Conservation (phyloP, 805 yeast genomes). For the Saturnispora dispora region DNA sequence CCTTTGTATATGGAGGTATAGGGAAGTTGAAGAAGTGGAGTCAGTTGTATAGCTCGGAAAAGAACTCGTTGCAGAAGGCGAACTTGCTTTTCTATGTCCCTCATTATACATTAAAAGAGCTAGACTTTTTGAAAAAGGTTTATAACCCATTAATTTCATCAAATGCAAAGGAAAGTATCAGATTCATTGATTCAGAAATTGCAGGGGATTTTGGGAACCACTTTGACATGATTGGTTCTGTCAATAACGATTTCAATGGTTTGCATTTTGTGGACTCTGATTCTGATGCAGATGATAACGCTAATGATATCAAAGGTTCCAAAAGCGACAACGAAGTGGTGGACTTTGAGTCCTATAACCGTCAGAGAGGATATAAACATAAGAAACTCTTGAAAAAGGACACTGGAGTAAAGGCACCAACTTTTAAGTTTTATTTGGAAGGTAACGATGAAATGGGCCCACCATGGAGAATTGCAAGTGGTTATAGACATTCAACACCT, state of each 20-base stretch:
- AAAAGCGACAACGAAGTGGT: slow-evolving; percentile 9
- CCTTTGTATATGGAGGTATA: slow-evolving; percentile 53
- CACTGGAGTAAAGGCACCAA: not conserved
- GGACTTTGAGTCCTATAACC: slow-evolving; percentile 20
- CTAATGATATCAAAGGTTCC: not conserved
- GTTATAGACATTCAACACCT: slow-evolving; percentile 39
- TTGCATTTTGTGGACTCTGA: slow-evolving; percentile 6
- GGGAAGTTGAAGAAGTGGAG: slow-evolving; percentile 62
- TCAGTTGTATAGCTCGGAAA: not conserved
- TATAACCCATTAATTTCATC: slow-evolving; percentile 42
- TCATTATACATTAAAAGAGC: slow-evolving; percentile 46
- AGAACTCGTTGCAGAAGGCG: slow-evolving; percentile 21
- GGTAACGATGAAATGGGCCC: slow-evolving; percentile 39
- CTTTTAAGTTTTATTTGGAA: slow-evolving; percentile 28
- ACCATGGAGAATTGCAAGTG: slow-evolving; percentile 39
- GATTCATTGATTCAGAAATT: slow-evolving; percentile 41
- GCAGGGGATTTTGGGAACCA: not conserved
- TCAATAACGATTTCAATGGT: slow-evolving; percentile 11
- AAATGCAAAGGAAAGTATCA: slow-evolving; percentile 58
- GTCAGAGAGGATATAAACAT: not conserved
- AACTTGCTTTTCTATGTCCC: slow-evolving; percentile 41
- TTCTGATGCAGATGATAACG: not conserved
- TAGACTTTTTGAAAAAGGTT: slow-evolving; percentile 50
- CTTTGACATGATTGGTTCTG: not conserved
- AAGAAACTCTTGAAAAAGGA: not conserved